Conservation (phyloP, 345 rosid species). For the Ricinus communis region DNA sequence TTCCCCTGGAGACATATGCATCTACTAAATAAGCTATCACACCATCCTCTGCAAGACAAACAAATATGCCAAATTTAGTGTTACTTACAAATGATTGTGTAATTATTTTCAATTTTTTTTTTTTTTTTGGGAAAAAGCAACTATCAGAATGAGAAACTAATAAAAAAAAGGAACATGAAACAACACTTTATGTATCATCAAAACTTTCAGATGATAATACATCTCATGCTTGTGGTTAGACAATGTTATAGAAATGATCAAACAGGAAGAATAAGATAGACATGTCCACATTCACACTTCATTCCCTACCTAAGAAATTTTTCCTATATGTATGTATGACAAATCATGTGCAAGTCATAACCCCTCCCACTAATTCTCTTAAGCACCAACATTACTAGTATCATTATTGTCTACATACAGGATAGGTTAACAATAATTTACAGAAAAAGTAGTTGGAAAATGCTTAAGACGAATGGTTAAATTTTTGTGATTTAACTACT, state of each 20-base stretch:
- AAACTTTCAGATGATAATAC: not conserved
- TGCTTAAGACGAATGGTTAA: not conserved
- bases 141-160: slow-evolving; percentile 10
- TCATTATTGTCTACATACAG: not conserved
- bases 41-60: slow-evolving; percentile 53
- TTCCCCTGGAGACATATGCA: slow-evolving; percentile 65
- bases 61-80: slow-evolving; percentile 14
- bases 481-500: not conserved
- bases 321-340: not conserved
- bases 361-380: not conserved
- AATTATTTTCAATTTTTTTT: too few relatives aligned
- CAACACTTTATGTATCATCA: not conserved
- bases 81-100: not conserved
- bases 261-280: not conserved
- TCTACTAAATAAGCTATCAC: slow-evolving; percentile 50
- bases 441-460: not conserved
- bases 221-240: not conserved
- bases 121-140: slow-evolving; percentile 9
- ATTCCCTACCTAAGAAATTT: not conserved
- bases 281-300: not conserved
- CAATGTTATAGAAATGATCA: not conserved
- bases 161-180: not conserved
- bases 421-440: not conserved
- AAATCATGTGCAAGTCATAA: not conserved
- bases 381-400: not conserved